phyloP scores from a whole-genome alignment of 129 eudicot genomes.

The carrot (Daucus carota) region DNA sequence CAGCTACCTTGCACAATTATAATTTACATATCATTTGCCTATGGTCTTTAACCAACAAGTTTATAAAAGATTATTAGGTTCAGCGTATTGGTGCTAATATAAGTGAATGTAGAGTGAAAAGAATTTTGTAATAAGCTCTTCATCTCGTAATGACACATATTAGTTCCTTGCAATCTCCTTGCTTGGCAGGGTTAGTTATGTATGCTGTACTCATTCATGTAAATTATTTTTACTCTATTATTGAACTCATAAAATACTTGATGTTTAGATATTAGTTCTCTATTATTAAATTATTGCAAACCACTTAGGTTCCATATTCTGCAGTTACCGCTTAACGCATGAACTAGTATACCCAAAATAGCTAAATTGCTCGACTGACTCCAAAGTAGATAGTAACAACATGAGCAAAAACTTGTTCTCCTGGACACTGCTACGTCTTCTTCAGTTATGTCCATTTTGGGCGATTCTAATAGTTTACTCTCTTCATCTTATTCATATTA shows the following conservation, averaged over 20 bases:
- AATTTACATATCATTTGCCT: not conserved
- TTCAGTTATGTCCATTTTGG: not conserved
- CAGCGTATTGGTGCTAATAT: not conserved
- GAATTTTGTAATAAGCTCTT: not conserved
- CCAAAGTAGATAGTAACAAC: not conserved
- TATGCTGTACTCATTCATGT: not conserved
- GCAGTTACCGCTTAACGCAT: not conserved
- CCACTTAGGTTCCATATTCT: not conserved
- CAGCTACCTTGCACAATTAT: not conserved
- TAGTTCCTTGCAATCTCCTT: not conserved
- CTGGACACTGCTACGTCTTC: not conserved
- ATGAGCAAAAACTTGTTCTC: not conserved
- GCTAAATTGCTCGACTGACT: not conserved
- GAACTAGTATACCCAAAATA: not conserved
- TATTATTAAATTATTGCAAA: not conserved
- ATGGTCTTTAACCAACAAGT: not conserved
- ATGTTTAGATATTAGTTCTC: not conserved
- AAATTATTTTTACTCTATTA: not conserved
- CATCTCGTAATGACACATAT: not conserved
- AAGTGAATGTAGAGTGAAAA: not conserved
- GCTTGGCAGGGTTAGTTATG: not conserved
- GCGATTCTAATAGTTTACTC: not conserved
- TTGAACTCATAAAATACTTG: not conserved
- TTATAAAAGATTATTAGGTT: not conserved
- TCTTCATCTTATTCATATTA: not conserved